Evolutionary conservation across 768 basidiomycete species (phyloP).

Genomic region (Leccinum pellstonianum): DNA sequence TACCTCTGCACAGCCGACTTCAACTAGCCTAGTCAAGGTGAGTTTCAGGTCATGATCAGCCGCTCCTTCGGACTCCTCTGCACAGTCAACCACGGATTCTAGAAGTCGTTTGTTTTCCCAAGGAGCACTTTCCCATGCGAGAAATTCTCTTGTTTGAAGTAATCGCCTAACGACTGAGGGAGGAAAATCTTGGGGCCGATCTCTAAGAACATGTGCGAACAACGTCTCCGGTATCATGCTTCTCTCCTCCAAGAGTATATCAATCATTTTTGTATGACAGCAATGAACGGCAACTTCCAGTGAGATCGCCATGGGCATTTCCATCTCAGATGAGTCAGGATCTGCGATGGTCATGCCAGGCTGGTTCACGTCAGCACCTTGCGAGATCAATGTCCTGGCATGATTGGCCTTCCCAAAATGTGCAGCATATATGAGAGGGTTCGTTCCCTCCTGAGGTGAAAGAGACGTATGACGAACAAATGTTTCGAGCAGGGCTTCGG

Average conservation of each 20-base stretch:
- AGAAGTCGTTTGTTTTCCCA: neutral
- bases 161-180: neutral
- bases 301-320: neutral
- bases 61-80: neutral
- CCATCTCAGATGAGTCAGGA: neutral
- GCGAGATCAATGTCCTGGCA: neutral
- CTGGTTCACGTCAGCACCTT: neutral
- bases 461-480: neutral
- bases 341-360: neutral
- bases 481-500: neutral
- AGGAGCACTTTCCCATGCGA: neutral
- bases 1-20: neutral
- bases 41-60: neutral
- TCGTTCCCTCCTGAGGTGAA: neutral
- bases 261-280: neutral
- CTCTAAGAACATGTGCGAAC: neutral
- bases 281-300: neutral
- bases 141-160: neutral
- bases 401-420: neutral
- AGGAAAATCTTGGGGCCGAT: neutral
- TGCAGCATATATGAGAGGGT: constrained; percentile 9
- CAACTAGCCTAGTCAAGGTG: neutral
- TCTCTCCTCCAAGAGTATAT: neutral
- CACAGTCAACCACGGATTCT: neutral
- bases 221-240: neutral